phyloP scores from a whole-genome alignment of 805 yeast species.

The Starmerella ratchasimensis region DNA sequence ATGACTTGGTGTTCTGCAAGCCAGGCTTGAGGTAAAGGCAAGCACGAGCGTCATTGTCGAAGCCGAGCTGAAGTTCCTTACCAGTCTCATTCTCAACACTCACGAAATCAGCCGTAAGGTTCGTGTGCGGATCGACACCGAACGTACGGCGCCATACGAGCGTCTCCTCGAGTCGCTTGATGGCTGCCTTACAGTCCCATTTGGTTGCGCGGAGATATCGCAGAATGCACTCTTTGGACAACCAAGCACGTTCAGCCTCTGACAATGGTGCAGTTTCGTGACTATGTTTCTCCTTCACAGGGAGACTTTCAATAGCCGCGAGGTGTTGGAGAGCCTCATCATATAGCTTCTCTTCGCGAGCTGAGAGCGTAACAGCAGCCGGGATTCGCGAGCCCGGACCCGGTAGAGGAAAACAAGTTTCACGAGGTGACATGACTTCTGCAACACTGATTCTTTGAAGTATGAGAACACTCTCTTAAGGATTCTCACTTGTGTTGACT shows the following conservation, averaged over 20 bases:
- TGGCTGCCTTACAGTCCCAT: conserved; percentile 65
- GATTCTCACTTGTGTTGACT: too few species aligned
- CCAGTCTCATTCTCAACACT: conserved; percentile 75
- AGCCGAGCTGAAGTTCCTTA: conserved; percentile 83
- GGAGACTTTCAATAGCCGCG: conserved; percentile 35
- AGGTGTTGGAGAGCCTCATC: conserved; percentile 51
- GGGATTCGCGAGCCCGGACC: conserved; percentile 42
- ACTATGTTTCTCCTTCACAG: conserved; percentile 30
- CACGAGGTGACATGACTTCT: conserved; percentile 6
- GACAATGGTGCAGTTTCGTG: conserved; percentile 28
- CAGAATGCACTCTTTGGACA: conserved; percentile 78
- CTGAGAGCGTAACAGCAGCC: conserved; percentile 33
- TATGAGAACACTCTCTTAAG: too few species aligned
- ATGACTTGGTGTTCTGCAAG: conserved; percentile 84
- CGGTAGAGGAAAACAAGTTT: conserved; percentile 25
- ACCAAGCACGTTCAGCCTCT: conserved; percentile 71
- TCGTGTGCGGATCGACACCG: conserved; percentile 42
- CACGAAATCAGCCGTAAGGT: conserved; percentile 26
- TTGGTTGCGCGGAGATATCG: conserved; percentile 89
- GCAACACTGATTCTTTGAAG: too few species aligned
- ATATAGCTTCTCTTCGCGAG: conserved; percentile 48
- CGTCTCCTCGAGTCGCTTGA: conserved; percentile 59
- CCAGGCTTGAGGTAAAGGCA: conserved; percentile 89
- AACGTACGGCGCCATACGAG: conserved; percentile 89
- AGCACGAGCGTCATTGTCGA: conserved; percentile 79